Evolutionary conservation across 305 asterid genomes (phyloP).

Genomic region (Fraxinus greggii): DNA sequence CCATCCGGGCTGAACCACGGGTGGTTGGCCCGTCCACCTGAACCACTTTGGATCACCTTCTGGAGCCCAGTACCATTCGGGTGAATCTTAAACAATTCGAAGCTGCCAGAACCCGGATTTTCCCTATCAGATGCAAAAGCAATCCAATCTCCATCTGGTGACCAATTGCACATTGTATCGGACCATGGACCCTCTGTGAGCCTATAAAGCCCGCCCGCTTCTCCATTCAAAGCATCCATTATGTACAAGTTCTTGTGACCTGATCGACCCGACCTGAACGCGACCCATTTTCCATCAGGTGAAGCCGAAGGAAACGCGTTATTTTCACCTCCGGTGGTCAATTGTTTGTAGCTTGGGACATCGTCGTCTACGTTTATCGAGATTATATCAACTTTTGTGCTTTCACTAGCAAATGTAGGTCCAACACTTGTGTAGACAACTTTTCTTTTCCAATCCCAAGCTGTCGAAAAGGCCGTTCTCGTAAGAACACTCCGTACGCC

Average conservation of each 20-base stretch:
- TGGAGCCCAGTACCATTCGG: conserved; percentile 81
- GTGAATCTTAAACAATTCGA: conserved; percentile 62
- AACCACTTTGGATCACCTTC: conserved; percentile 71
- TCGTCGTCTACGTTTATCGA: conserved; percentile 67
- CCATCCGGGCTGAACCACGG: conserved; percentile 89
- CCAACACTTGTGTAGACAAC: conserved; percentile 76
- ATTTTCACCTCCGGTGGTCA: conserved; percentile 62
- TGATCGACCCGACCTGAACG: conserved; percentile 76
- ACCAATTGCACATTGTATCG: conserved; percentile 92
- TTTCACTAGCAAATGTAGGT: conserved; percentile 59
- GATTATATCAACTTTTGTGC: conserved; percentile 67
- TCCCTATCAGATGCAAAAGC: conserved; percentile 76
- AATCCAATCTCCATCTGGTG: conserved; percentile 84
- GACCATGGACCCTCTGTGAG: conserved; percentile 77
- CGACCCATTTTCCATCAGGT: conserved; percentile 86
- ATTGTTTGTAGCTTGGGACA: conserved; percentile 34
- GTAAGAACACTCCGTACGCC: conserved; percentile 44
- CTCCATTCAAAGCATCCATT: conserved; percentile 85
- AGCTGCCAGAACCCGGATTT: conserved; percentile 73
- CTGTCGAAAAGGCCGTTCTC: conserved; percentile 55
- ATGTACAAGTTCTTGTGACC: conserved; percentile 81
- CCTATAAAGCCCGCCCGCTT: conserved; percentile 44
- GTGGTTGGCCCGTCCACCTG: conserved; percentile 81
- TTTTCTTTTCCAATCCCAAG: conserved; percentile 80
- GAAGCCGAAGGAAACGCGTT: conserved; percentile 90